A percentile compares a stretch with the other conserved stretches of the same genome.
These are phyloP conservation scores for Diaporthe sp. DNA, from an alignment of 2,329 filamentous ascomycete genomes.

Conservation along the genomic window DNA sequence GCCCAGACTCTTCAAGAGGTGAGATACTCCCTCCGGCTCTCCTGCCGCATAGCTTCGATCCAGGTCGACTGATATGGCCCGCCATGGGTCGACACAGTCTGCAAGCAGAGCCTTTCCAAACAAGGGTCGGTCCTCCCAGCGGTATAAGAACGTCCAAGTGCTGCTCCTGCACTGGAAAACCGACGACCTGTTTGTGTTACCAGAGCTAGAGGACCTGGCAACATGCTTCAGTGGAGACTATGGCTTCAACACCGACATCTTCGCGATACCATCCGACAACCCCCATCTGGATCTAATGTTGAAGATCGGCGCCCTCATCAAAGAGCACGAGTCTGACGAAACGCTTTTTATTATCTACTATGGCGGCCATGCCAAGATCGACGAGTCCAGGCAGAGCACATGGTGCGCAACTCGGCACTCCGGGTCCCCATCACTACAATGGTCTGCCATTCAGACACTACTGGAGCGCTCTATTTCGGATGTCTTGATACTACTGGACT, in stretches of 20 bases:
- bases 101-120: slow-evolving; percentile 69
- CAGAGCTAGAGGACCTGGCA: slow-evolving; percentile 68
- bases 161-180: slow-evolving; percentile 69
- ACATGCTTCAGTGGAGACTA: slow-evolving; percentile 67
- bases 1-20: slow-evolving; percentile 68
- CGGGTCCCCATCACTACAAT: slow-evolving; percentile 69
- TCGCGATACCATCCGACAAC: slow-evolving; percentile 69
- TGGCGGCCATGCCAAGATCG: slow-evolving; percentile 70
- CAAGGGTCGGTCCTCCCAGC: slow-evolving; percentile 62
- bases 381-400: slow-evolving; percentile 70
- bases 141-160: slow-evolving; percentile 68
- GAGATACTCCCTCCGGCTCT: slow-evolving; percentile 29
- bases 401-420: slow-evolving; percentile 69
- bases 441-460: slow-evolving; percentile 72
- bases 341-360: slow-evolving; percentile 71
- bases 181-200: slow-evolving; percentile 70
- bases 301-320: slow-evolving; percentile 67
- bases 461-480: slow-evolving; percentile 69
- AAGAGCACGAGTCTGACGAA: slow-evolving; percentile 66
- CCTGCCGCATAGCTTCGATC: background rate
- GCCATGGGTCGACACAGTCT: slow-evolving; percentile 54
- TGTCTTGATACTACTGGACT: slow-evolving; percentile 69
- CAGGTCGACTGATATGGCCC: slow-evolving; percentile 28
- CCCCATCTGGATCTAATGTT: slow-evolving; percentile 70
- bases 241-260: slow-evolving; percentile 68